Percentiles rank a stretch among this genome's conserved stretches.
Evolutionary conservation across 2,329 filamentous ascomycete species (phyloP).

Genomic region (Ophiostoma fasciatum): DNA sequence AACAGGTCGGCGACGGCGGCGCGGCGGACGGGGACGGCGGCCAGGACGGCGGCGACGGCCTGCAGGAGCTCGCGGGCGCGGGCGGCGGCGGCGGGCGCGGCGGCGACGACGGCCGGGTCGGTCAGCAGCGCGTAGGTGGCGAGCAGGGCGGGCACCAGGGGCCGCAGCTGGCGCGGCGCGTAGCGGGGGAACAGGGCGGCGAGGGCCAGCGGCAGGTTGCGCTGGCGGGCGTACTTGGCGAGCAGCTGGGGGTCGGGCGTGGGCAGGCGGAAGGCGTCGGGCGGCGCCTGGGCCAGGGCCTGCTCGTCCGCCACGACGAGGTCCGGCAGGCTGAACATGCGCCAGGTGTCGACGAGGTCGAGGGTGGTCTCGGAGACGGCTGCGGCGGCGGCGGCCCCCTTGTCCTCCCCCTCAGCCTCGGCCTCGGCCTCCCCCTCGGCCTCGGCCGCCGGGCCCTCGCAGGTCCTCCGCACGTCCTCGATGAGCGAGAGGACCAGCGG

Average conservation of each 20-base stretch:
- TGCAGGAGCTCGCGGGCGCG: conserved; percentile 15
- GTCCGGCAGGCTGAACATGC: conserved; percentile 21
- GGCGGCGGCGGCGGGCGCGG: conserved; percentile 7
- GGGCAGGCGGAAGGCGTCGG: conserved; percentile 9
- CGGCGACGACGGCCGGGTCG: conserved; percentile 16
- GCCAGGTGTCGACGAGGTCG: conserved; percentile 25
- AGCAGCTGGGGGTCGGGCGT: conserved; percentile 4
- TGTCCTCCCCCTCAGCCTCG: background rate
- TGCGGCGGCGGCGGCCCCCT: too few relatives aligned
- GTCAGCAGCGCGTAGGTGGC: conserved; percentile 24
- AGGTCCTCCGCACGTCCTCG: conserved; percentile 14
- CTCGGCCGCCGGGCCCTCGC: background rate
- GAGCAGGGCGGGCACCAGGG: conserved; percentile 20
- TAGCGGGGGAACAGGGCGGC: conserved; percentile 22
- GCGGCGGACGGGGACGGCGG: conserved; percentile 4
- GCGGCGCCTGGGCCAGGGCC: background rate
- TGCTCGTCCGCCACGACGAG: conserved; percentile 7
- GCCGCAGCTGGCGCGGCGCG: conserved; percentile 12
- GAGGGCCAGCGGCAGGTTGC: conserved; percentile 18
- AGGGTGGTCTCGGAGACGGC: conserved; percentile 17
- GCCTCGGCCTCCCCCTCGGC: background rate
- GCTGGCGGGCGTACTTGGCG: conserved; percentile 6
- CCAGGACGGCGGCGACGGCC: conserved; percentile 13
- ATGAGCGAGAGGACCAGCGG: conserved; percentile 20
- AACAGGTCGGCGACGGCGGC: conserved; percentile 12